Evolutionary conservation across 2,329 filamentous ascomycete species (phyloP).

Genomic region (Cladosporium halotolerans): DNA sequence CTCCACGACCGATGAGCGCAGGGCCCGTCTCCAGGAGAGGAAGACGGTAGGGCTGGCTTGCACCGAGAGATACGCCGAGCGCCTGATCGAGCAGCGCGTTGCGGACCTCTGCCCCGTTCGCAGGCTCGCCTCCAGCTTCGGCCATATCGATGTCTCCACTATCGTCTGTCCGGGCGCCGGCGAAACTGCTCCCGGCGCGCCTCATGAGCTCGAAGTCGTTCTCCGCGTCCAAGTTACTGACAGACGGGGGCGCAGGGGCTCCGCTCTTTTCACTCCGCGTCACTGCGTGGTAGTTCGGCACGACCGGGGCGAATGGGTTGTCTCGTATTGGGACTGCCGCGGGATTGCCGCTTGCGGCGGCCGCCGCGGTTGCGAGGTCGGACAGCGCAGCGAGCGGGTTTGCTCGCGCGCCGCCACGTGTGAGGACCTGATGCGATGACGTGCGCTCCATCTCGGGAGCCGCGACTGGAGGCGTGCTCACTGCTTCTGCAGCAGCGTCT

Average conservation of each 20-base stretch:
- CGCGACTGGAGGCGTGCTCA: constrained; percentile 22
- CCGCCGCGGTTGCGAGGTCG: constrained; percentile 46
- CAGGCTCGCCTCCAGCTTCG: constrained; percentile 14
- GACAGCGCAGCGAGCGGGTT: constrained; percentile 48
- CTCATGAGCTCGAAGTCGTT: constrained; percentile 45
- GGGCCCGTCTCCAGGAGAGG: constrained; percentile 31
- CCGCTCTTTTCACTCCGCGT: constrained; percentile 41
- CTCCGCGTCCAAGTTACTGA: constrained; percentile 40
- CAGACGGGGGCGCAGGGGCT: constrained; percentile 40
- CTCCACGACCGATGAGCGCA: constrained; percentile 28
- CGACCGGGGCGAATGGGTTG: constrained; percentile 41
- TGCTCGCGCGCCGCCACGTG: constrained; percentile 40
- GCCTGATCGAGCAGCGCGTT: constrained; percentile 31
- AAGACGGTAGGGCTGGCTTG: constrained; percentile 29
- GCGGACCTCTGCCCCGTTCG: constrained; percentile 23
- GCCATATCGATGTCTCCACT: constrained; percentile 20
- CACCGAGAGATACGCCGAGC: constrained; percentile 19
- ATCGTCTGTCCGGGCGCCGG: constrained; percentile 10
- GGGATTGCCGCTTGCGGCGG: constrained; percentile 28
- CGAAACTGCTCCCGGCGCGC: constrained; percentile 20
- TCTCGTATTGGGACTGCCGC: constrained; percentile 26
- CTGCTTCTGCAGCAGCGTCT: constrained; percentile 18
- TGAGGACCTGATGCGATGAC: constrained; percentile 51
- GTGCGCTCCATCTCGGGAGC: constrained; percentile 54
- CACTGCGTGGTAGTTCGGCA: constrained; percentile 41